Conservation (phyloP, 495 filamentous ascomycete species). For the Penicillium longicatenatum region DNA sequence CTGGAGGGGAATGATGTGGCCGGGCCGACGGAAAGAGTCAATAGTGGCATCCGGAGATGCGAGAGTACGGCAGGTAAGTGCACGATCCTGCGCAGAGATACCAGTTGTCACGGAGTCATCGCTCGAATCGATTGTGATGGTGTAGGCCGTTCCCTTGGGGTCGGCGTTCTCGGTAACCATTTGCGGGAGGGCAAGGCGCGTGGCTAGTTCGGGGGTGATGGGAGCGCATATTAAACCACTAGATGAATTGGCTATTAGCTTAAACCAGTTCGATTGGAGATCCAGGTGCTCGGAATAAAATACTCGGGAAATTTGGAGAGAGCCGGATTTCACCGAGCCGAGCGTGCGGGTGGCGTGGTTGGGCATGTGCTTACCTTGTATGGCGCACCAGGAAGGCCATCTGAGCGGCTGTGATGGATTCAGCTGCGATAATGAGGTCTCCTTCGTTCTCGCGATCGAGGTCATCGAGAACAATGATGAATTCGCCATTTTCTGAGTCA, state of each 20-base stretch:
- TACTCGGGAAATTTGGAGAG: too few relatives aligned
- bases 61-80: slow-evolving; percentile 77
- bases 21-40: slow-evolving; percentile 74
- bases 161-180: slow-evolving; percentile 87
- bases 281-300: neutral
- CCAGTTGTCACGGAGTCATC: slow-evolving; percentile 78
- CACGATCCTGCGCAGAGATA: slow-evolving; percentile 85
- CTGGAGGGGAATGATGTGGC: slow-evolving; percentile 86
- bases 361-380: slow-evolving; percentile 51
- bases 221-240: slow-evolving; percentile 92
- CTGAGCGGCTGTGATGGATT: slow-evolving; percentile 81
- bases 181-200: slow-evolving; percentile 73
- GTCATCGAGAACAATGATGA: slow-evolving; percentile 93
- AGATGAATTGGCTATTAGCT: neutral
- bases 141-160: slow-evolving; percentile 90
- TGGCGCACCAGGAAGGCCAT: slow-evolving; percentile 95
- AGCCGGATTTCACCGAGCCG: neutral
- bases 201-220: slow-evolving; percentile 64
- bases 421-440: slow-evolving; percentile 92
- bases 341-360: neutral
- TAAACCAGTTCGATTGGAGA: neutral
- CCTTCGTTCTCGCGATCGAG: slow-evolving; percentile 94
- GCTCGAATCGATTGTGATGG: slow-evolving; percentile 76
- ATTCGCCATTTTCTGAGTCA: slow-evolving; percentile 75
- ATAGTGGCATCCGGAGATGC: slow-evolving; percentile 62